Percentiles rank a stretch among this genome's conserved stretches.
Evolutionary conservation across 2,329 filamentous ascomycete species (phyloP).

Genomic region (Microdochium nivale): DNA sequence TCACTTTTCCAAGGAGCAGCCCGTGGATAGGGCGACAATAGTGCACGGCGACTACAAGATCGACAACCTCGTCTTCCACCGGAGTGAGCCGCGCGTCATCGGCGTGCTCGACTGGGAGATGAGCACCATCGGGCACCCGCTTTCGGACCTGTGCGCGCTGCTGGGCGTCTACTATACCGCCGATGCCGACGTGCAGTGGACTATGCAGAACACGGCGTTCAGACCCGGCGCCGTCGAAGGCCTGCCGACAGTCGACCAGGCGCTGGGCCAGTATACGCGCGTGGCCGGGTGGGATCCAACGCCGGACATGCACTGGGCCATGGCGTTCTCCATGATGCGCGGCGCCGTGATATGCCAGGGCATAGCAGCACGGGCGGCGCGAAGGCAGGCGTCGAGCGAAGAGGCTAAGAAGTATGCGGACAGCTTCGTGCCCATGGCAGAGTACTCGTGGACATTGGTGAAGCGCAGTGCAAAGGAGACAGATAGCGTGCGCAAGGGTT

Average conservation of each 20-base stretch:
- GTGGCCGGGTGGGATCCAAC: conserved; percentile 42
- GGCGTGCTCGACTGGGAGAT: conserved; percentile 96
- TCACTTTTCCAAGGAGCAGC: conserved; percentile 73
- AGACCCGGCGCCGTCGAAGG: conserved; percentile 53
- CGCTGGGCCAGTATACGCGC: not conserved
- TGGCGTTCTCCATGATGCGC: conserved; percentile 55
- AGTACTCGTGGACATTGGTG: not conserved
- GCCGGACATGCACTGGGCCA: conserved; percentile 51
- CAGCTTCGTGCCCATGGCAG: not conserved
- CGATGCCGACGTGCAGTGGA: not conserved
- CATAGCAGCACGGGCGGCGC: conserved; percentile 80
- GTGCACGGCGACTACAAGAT: conserved; percentile 95
- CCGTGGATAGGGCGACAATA: conserved; percentile 64
- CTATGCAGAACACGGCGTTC: conserved; percentile 31
- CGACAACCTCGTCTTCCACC: conserved; percentile 78
- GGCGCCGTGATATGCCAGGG: conserved; percentile 66
- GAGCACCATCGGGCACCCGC: conserved; percentile 88
- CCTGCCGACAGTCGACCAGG: not conserved
- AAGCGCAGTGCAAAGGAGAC: not conserved
- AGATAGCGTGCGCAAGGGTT: not conserved
- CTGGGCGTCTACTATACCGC: conserved; percentile 2
- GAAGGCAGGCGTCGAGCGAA: conserved; percentile 81
- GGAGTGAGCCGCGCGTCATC: conserved; percentile 77
- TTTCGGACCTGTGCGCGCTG: conserved; percentile 83
- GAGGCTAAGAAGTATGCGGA: conserved; percentile 62